Percentiles rank a stretch among this genome's conserved stretches.
Conservation (phyloP, 2,329 filamentous ascomycete species). For the Davidsoniella neocaledoniae region DNA sequence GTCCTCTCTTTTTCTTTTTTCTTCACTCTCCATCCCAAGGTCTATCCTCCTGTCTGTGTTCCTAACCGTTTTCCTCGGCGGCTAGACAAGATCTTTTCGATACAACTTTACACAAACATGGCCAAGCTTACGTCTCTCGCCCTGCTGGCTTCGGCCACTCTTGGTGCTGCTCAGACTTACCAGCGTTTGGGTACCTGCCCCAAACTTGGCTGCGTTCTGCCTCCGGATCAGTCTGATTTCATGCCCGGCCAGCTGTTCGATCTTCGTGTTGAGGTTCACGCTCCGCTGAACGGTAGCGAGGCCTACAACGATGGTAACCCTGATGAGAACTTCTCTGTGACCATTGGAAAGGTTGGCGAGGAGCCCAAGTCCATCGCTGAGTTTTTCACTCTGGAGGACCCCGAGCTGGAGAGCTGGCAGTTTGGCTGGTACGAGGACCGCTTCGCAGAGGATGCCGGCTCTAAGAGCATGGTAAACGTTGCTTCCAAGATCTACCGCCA, state of each 20-base stretch:
- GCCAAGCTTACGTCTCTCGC: constrained; percentile 9
- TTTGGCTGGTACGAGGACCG: constrained; percentile 78
- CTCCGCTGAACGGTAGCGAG: constrained; percentile 66
- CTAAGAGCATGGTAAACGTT: constrained; percentile 60
- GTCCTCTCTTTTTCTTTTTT: neutral
- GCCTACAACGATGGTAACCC: constrained; percentile 51
- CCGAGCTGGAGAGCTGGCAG: constrained; percentile 61
- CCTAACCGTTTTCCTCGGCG: neutral
- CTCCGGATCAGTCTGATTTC: constrained; percentile 57
- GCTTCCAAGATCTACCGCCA: constrained; percentile 63
- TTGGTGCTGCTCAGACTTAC: constrained; percentile 36
- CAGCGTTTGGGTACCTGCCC: constrained; percentile 43
- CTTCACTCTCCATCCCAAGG: neutral
- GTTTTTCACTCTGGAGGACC: constrained; percentile 55
- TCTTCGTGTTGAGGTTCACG: constrained; percentile 67
- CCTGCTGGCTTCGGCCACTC: constrained; percentile 8
- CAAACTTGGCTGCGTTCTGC: constrained; percentile 40
- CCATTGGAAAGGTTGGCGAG: constrained; percentile 48
- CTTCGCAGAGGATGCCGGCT: constrained; percentile 55
- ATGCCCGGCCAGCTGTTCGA: constrained; percentile 73
- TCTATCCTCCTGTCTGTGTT: neutral
- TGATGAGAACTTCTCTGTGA: constrained; percentile 60
- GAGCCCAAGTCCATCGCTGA: constrained; percentile 37
- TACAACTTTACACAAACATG: constrained; percentile 1
- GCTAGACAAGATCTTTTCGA: neutral